Base-by-base conservation (phyloP, 2,329 filamentous ascomycete species). In the Metarhizium humberi region DNA sequence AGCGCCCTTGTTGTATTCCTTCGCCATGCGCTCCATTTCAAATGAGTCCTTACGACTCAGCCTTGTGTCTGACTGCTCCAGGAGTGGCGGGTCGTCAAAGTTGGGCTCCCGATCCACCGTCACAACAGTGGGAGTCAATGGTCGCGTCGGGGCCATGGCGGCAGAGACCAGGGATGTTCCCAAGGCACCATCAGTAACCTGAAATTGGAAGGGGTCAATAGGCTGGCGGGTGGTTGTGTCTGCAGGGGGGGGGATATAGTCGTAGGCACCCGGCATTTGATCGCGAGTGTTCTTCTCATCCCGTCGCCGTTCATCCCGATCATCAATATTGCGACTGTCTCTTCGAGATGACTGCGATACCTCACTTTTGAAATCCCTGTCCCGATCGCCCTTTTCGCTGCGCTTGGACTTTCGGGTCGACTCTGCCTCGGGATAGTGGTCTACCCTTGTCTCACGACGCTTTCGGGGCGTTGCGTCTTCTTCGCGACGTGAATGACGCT, bases 171-270 rank as follows among this genome's bases (percentile, higher is more conserved):
- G 40, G 3, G 53, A 48, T 16, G 55, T 32, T 13, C 16, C 46
- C n/a, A 55, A 32, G n/a, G 75, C 74, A 62, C 78, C 74, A 57
- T 79, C 72, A 46, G 73, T 60, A 57, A 84, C 78, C 66, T 79
- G 80, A 63, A 73, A 85, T 64, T 82, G 75, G 65, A 85, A 84
- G 18, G 81, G 79, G 66, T 85, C 78, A 63, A 80, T 66, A 3
- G 10, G 4, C 30, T 48, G 45, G 14, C 68, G 60, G 60, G 70
- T 47, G 30, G 52, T 14, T 8, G 30, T 47, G 18, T 11, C 30
- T 20, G 43, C 38, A n/a, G 36, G 11, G 10, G 38, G 11, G 14
- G 13, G 3, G 5, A 3, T 40, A 40, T 13, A 29, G 48, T 10
- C 18, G n/a, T 40, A 34, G 50, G 5, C 42, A 30, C 20, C 62